Evolutionary conservation across 371 early-diverging fungal species (phyloP).

Genomic region (Thermomucor indicae-seudaticae): DNA sequence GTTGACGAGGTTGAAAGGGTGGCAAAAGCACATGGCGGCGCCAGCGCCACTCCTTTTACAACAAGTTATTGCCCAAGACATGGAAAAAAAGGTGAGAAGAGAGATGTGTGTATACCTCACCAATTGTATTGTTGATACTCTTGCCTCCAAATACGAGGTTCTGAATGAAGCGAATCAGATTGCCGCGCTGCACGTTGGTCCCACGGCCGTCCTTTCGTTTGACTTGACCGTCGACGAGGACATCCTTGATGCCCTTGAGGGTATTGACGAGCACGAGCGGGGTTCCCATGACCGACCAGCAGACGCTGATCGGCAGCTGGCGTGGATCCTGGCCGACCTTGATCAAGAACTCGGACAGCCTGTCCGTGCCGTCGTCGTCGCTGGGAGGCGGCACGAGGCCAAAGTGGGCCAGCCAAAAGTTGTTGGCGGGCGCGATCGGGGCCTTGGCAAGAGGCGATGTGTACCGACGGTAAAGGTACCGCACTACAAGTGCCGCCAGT

Average conservation of each 20-base stretch:
- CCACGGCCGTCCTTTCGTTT: slow-evolving; percentile 10
- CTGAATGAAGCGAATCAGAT: slow-evolving; percentile 36
- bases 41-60: slow-evolving; percentile 48
- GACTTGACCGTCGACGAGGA: slow-evolving; percentile 37
- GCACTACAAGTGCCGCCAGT: not conserved
- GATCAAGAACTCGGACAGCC: slow-evolving; percentile 35
- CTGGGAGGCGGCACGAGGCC: slow-evolving; percentile 40
- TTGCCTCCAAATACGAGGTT: slow-evolving; percentile 47
- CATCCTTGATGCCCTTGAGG: slow-evolving; percentile 38
- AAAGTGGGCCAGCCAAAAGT: slow-evolving; percentile 29
- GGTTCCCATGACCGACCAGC: slow-evolving; percentile 35
- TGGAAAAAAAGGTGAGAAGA: not conserved
- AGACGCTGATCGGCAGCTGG: slow-evolving; percentile 32
- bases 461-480: slow-evolving; percentile 22
- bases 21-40: slow-evolving; percentile 42
- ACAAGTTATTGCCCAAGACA: not conserved
- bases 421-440: slow-evolving; percentile 22
- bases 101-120: slow-evolving; percentile 24
- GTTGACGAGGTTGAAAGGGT: slow-evolving; percentile 41
- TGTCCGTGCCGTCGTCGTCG: slow-evolving; percentile 19
- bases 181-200: slow-evolving; percentile 32
- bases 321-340: slow-evolving; percentile 24
- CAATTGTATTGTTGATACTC: slow-evolving; percentile 37
- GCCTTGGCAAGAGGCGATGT: slow-evolving; percentile 20
- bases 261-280: slow-evolving; percentile 41